Base-by-base conservation (phyloP, 768 basidiomycete species). In the Trametes meyenii region DNA sequence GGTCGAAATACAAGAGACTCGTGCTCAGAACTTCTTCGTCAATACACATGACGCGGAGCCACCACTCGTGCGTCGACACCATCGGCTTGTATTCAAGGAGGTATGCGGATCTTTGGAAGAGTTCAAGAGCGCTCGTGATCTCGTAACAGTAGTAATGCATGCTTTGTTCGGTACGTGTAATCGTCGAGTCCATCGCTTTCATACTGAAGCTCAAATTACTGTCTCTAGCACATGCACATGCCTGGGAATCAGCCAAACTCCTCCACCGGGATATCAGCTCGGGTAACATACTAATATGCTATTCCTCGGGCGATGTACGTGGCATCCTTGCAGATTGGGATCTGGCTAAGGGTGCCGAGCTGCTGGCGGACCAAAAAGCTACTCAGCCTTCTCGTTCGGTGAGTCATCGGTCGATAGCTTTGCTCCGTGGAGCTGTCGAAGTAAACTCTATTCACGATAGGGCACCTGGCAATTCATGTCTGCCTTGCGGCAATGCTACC, bases 211-310 rank as follows among this genome's bases (percentile, higher is more conserved):
- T 14, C 35, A 19, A 17, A 50, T 2, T 16, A 19, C 4, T 13
- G 10, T 35, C 36, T 8, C 33, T 35, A 58, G 58, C 50, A 11
- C 58, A 60, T 19, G 13, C 13, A 12, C 16, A 46, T 14, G 58
- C 58, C 10, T 60, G 40, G 48, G n/a, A 53, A 21, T 23, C 42
- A 8, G 46, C 57, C 13, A 19, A 14, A 8, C 17, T 60, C 24
- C 19, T 60, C 7, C 58, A 60, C 35, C 40, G 50, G 3, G 58
- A 60, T 53, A 29, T 33, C 8, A 33, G 29, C 29, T 33, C 29
- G 29, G 29, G 29, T 33, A 33, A 33, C 29, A 33, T 33, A 40
- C 17, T 63, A 21, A 58, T 63, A 33, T 26, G 24, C 44, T 49
- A 57, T 16, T 19, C 17, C 39, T 45, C 17, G n/a, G n/a, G 19